A percentile compares a stretch with the other conserved stretches of the same genome.
Conservation (phyloP, 345 rosid species). For the Zanthoxylum bungeanum region DNA sequence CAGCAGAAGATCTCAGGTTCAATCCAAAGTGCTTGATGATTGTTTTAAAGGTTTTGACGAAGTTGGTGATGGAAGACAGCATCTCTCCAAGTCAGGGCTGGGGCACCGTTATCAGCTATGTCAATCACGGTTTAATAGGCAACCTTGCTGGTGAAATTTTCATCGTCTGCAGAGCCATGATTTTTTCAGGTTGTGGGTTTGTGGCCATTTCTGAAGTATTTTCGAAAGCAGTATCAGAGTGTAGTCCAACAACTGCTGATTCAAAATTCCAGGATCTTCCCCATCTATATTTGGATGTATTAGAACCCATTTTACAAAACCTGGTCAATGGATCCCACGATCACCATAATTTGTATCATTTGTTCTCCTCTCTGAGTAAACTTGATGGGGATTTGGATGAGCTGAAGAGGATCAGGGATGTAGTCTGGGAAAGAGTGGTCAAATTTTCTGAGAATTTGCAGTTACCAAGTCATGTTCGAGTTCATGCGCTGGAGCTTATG, state of each 20-base stretch:
- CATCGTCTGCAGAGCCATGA: constrained; percentile 71
- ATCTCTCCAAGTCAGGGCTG: constrained; percentile 93
- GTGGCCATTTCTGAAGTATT: constrained; percentile 68
- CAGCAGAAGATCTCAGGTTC: constrained; percentile 33
- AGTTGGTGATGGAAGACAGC: constrained; percentile 78
- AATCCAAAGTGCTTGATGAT: constrained; percentile 53
- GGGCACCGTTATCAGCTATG: constrained; percentile 55
- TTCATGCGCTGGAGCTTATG: constrained; percentile 82
- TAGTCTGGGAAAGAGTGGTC: constrained; percentile 73
- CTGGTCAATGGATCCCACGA: constrained; percentile 46
- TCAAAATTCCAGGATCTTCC: constrained; percentile 46
- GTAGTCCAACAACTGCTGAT: constrained; percentile 21
- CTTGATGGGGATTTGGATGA: constrained; percentile 67
- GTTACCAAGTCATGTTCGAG: constrained; percentile 72
- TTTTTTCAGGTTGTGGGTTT: constrained; percentile 82
- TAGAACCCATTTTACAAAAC: constrained; percentile 64
- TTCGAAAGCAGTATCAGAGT: constrained; percentile 41
- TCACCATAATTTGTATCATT: constrained; percentile 45
- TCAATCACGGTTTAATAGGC: constrained; percentile 47
- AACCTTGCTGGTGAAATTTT: constrained; percentile 46
- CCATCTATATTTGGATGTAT: constrained; percentile 48
- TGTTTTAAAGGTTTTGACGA: constrained; percentile 63
- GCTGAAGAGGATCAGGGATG: constrained; percentile 61
- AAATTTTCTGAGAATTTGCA: constrained; percentile 70
- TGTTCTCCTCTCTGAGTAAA: constrained; percentile 76